phyloP scores from a whole-genome alignment of 108 stramenopile species.

The Pseudonitzschia multiseries region DNA sequence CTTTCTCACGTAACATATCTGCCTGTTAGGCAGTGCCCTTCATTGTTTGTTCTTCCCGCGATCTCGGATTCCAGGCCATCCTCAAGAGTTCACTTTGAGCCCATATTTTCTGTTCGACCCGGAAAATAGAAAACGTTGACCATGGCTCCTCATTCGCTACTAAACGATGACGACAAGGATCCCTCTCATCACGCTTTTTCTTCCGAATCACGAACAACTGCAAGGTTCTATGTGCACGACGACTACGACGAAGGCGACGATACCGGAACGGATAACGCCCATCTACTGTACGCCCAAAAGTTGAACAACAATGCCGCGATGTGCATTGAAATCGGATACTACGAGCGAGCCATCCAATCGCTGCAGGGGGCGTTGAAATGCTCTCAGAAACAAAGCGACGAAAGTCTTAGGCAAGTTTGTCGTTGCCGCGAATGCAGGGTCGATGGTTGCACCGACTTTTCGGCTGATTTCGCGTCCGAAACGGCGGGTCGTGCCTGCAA shows the following conservation, averaged over 20 bases:
- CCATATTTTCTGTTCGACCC: too few species aligned
- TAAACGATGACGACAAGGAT: neutral
- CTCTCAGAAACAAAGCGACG: slow-evolving; percentile 7
- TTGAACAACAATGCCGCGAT: slow-evolving; percentile 1
- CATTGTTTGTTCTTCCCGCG: too few species aligned
- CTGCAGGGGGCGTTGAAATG: neutral
- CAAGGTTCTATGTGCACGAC: neutral
- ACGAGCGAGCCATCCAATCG: neutral
- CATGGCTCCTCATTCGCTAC: too few species aligned
- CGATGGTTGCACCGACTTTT: neutral
- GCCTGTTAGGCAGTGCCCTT: too few species aligned
- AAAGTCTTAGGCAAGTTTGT: neutral
- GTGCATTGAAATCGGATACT: slow-evolving; percentile 6
- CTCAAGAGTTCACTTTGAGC: too few species aligned
- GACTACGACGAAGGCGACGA: neutral
- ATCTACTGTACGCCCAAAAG: neutral
- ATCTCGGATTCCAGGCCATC: too few species aligned
- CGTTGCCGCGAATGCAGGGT: neutral
- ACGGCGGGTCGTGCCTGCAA: neutral
- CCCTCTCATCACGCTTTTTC: neutral
- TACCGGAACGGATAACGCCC: neutral
- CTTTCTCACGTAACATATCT: too few species aligned
- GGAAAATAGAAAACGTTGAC: too few species aligned
- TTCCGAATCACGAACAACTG: neutral
- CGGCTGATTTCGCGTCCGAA: neutral